Base-by-base conservation (phyloP, 768 basidiomycete genomes). In the Tylopilus balloui region DNA sequence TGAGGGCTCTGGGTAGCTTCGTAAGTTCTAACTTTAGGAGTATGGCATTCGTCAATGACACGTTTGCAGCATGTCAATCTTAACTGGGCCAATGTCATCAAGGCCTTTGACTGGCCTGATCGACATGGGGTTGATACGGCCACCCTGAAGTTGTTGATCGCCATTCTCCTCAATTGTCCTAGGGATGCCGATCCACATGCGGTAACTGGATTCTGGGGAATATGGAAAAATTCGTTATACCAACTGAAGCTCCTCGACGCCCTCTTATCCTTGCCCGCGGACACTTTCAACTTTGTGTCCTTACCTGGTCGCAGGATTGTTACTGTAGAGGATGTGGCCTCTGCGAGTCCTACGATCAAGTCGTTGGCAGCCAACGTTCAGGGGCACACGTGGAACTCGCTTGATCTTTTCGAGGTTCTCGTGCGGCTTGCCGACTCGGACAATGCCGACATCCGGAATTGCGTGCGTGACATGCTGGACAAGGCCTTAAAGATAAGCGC, bases 401-500 rank as follows among this genome's bases (percentile, higher is more conserved):
- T 92, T 9, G 92, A 96, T 57, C 71, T 98, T 35, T 89, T 94
- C 57, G 84, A 92, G 66, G 84, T 92, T 24, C 73, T 97, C 3
- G 85, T 95, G n/a, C 78, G 81, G 48, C 74, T 86, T 45, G 85
- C 87, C 3, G 83, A 84, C 51, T 80, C 83, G 3, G 86, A 91
- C 23, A 80, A 75, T 19, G 54, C 66, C 14, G 90, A 93, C 44
- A 81, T 92, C 23, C 79, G 83, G 21, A 78, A 72, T 49, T 84
- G 82, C 55, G 92, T 94, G 23, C 77, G 86, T 38, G 92, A 96
- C 57, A 88, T 96, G 83, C 68, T 98, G 46, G 94, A 97, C 63
- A 90, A 92, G 61, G 95, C 91, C 0, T 82, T 92, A 43, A 91
- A 91, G 70, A 87, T 92, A 57, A 92, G 91, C 46, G 90, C 95